Conservation (phyloP, 1,284 basidiomycete genomes). For the Ustilago shanxiensis region DNA sequence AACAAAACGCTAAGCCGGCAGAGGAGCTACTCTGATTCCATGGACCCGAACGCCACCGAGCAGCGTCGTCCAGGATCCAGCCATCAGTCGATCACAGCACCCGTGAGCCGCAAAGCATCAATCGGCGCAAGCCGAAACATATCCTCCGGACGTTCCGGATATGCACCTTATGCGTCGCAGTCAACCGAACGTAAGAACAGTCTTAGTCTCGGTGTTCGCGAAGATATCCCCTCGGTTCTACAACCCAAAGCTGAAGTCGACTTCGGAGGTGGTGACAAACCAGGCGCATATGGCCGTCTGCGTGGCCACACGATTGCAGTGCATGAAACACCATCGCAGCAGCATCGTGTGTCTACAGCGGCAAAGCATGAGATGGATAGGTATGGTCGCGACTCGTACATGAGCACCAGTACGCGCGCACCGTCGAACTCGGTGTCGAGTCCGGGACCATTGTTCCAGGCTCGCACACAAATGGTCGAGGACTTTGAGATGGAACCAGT, state of each 20-base stretch:
- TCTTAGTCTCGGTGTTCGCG: background rate
- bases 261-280: constrained; percentile 1
- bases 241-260: constrained; percentile 16
- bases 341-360: background rate
- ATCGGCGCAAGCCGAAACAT: constrained; percentile 11
- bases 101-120: constrained; percentile 36
- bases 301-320: constrained; percentile 40
- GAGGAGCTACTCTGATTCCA: constrained; percentile 54
- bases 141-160: background rate
- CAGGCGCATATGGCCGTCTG: constrained; percentile 8
- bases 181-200: background rate
- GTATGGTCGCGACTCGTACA: background rate
- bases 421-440: constrained; percentile 7
- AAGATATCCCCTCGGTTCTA: constrained; percentile 37
- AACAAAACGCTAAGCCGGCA: constrained; percentile 36
- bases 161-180: constrained; percentile 8
- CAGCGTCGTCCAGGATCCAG: constrained; percentile 24
- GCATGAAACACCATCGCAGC: constrained; percentile 30
- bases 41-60: constrained; percentile 20
- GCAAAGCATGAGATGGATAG: background rate
- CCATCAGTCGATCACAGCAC: constrained; percentile 26
- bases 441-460: constrained; percentile 11
- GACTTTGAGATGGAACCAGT: constrained; percentile 42
- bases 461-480: constrained; percentile 12
- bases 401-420: constrained; percentile 5